phyloP scores from a whole-genome alignment of 2,329 filamentous ascomycete species.

The Xylaria sp. region DNA sequence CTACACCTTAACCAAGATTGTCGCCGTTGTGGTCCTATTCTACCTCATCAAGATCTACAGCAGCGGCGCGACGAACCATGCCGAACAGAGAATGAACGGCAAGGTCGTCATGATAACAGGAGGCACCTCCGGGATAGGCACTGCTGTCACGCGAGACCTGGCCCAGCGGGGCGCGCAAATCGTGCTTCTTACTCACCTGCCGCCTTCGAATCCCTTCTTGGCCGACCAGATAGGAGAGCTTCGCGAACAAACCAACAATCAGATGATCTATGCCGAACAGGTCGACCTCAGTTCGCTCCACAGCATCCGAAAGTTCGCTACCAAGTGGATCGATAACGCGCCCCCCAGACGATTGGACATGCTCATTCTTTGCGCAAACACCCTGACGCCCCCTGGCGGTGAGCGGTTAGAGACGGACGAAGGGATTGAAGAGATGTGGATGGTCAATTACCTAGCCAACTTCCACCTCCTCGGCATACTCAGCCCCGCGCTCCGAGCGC shows the following conservation, averaged over 20 bases:
- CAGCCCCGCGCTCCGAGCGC: slow-evolving; percentile 85
- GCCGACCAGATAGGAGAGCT: slow-evolving; percentile 92
- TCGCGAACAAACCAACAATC: slow-evolving; percentile 75
- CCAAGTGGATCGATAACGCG: slow-evolving; percentile 96
- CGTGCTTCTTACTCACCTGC: slow-evolving; percentile 83
- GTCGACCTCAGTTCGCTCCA: slow-evolving; percentile 89
- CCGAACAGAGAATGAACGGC: slow-evolving; percentile 87
- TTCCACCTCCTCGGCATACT: slow-evolving; percentile 94
- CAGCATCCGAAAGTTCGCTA: slow-evolving; percentile 90
- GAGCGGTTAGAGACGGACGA: slow-evolving; percentile 69
- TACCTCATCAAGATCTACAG: slow-evolving; percentile 73
- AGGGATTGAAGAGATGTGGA: slow-evolving; percentile 88
- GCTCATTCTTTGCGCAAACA: slow-evolving; percentile 85
- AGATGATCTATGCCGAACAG: slow-evolving; percentile 93
- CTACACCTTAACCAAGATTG: slow-evolving; percentile 49
- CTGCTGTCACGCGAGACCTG: slow-evolving; percentile 74
- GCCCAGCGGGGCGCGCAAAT: slow-evolving; percentile 87
- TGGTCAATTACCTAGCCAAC: slow-evolving; percentile 93
- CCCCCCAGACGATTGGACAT: slow-evolving; percentile 89
- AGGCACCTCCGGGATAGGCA: slow-evolving; percentile 91
- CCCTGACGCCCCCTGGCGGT: slow-evolving; percentile 71
- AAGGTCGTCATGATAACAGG: slow-evolving; percentile 94
- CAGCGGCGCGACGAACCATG: slow-evolving; percentile 73
- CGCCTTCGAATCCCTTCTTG: slow-evolving; percentile 83
- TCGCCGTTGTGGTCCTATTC: slow-evolving; percentile 47